Evolutionary conservation across 2,329 filamentous ascomycete genomes (phyloP).

Genomic region (Sphaerulina vaccinii): DNA sequence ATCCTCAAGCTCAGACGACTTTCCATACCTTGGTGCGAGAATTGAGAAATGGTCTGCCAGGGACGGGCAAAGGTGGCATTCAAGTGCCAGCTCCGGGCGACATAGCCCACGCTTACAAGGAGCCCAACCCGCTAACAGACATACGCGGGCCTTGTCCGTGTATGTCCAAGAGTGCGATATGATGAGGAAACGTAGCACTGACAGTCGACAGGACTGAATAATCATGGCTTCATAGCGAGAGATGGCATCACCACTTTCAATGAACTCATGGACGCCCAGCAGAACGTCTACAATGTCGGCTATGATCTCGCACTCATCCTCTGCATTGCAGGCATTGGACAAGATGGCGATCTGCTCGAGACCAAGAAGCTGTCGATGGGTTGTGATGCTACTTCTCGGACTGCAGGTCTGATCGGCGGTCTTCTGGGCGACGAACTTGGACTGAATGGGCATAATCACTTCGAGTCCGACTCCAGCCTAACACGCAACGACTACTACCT

Average conservation of each 20-base stretch:
- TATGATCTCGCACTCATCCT: slow-evolving; percentile 44
- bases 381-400: slow-evolving; percentile 35
- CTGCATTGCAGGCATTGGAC: slow-evolving; percentile 41
- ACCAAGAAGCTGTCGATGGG: slow-evolving; percentile 46
- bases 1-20: not conserved
- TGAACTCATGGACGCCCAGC: slow-evolving; percentile 46
- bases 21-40: slow-evolving; percentile 43
- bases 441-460: slow-evolving; percentile 47
- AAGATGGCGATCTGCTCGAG: slow-evolving; percentile 42
- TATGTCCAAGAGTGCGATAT: too few relatives aligned
- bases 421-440: slow-evolving; percentile 42
- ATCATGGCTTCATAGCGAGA: slow-evolving; percentile 43
- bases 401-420: slow-evolving; percentile 34
- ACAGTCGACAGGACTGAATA: slow-evolving; percentile 10
- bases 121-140: slow-evolving; percentile 38
- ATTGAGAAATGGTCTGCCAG: slow-evolving; percentile 43
- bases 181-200: too few relatives aligned
- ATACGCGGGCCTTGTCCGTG: slow-evolving; percentile 41
- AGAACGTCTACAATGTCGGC: slow-evolving; percentile 47
- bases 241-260: slow-evolving; percentile 43
- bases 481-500: slow-evolving; percentile 44
- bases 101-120: slow-evolving; percentile 39
- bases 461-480: slow-evolving; percentile 43
- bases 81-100: slow-evolving; percentile 47
- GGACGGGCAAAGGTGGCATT: slow-evolving; percentile 44